Percentiles rank a stretch among this genome's conserved stretches.
Evolutionary conservation across 345 rosid genomes (phyloP).

Genomic region (Citrus cavaleriei): DNA sequence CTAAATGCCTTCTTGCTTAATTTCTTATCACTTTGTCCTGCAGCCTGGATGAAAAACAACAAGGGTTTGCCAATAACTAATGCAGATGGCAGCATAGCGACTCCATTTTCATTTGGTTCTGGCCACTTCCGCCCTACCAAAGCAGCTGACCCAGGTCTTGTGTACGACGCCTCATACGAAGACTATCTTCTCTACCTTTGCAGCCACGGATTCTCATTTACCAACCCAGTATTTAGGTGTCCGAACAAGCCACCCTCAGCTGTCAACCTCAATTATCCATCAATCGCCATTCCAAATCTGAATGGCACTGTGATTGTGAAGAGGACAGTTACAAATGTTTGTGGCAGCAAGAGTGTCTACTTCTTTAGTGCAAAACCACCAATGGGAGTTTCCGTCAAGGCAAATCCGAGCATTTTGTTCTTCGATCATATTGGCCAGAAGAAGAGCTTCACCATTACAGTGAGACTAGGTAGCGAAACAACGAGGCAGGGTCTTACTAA

Average conservation of each 20-base stretch:
- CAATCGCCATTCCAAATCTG: slow-evolving; percentile 47
- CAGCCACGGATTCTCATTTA: slow-evolving; percentile 17
- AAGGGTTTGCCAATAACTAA: slow-evolving; percentile 40
- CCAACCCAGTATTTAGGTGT: slow-evolving; percentile 34
- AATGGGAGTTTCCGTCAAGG: slow-evolving; percentile 36
- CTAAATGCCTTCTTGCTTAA: no score
- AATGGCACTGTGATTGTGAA: slow-evolving; percentile 28
- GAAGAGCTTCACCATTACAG: slow-evolving; percentile 46
- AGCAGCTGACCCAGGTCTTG: slow-evolving; percentile 80
- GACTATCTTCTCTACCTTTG: slow-evolving; percentile 64
- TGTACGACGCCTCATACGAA: slow-evolving; percentile 57
- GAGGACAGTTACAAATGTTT: slow-evolving; percentile 76
- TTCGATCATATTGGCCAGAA: slow-evolving; percentile 47
- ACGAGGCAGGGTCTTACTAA: slow-evolving; percentile 17
- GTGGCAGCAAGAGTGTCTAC: slow-evolving; percentile 35
- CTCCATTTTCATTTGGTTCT: slow-evolving; percentile 59
- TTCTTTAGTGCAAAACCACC: slow-evolving; percentile 41
- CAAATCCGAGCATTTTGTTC: slow-evolving; percentile 42
- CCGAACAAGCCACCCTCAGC: slow-evolving; percentile 32
- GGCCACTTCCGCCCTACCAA: slow-evolving; percentile 62
- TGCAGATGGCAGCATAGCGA: slow-evolving; percentile 33
- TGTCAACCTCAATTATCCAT: slow-evolving; percentile 63
- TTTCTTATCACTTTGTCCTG: not conserved
- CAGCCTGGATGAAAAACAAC: slow-evolving; percentile 59
- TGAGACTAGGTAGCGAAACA: slow-evolving; percentile 13